These are phyloP conservation scores for Tephrocybe sp. DNA, from an alignment of 768 basidiomycete species.

Conservation along the genomic window DNA sequence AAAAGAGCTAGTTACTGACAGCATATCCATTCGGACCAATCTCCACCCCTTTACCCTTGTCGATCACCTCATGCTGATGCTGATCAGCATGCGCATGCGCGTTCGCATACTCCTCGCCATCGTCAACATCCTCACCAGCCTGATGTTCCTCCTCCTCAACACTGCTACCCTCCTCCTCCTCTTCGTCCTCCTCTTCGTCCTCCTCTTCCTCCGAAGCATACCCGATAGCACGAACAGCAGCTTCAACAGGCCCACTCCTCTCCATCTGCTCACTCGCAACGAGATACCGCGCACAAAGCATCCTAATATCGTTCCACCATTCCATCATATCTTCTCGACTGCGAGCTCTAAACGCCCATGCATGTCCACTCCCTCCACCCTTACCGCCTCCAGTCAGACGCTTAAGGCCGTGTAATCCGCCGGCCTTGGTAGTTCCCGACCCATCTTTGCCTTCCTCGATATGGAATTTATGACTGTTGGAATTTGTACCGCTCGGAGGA, in stretches of 20 bases:
- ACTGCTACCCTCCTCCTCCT: constrained; percentile 43
- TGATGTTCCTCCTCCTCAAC: constrained; percentile 43
- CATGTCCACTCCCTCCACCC: constrained; percentile 24
- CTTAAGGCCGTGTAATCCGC: constrained; percentile 38
- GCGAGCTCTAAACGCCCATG: constrained; percentile 88
- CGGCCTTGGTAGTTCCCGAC: constrained; percentile 58
- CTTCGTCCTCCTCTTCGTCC: constrained; percentile 57
- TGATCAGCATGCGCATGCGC: constrained; percentile 34
- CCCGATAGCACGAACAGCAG: constrained; percentile 86
- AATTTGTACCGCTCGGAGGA: constrained; percentile 69
- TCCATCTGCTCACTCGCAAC: constrained; percentile 94
- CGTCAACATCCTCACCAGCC: constrained; percentile 47
- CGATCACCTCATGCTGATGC: constrained; percentile 50
- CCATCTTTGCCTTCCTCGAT: constrained; percentile 91
- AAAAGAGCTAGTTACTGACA: neutral
- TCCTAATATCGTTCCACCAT: constrained; percentile 98
- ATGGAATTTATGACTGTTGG: constrained; percentile 88
- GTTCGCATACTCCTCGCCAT: constrained; percentile 42
- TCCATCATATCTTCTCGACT: constrained; percentile 99
- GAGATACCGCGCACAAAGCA: constrained; percentile 91
- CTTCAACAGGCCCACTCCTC: constrained; percentile 86
- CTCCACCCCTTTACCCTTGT: constrained; percentile 44
- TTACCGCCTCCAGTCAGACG: constrained; percentile 26
- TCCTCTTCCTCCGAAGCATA: constrained; percentile 82
- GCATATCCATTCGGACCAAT: constrained; percentile 53